A percentile compares a stretch with the other conserved stretches of the same genome.
phyloP scores from a whole-genome alignment of 768 basidiomycete species.

The Cubamyces lactineus region DNA sequence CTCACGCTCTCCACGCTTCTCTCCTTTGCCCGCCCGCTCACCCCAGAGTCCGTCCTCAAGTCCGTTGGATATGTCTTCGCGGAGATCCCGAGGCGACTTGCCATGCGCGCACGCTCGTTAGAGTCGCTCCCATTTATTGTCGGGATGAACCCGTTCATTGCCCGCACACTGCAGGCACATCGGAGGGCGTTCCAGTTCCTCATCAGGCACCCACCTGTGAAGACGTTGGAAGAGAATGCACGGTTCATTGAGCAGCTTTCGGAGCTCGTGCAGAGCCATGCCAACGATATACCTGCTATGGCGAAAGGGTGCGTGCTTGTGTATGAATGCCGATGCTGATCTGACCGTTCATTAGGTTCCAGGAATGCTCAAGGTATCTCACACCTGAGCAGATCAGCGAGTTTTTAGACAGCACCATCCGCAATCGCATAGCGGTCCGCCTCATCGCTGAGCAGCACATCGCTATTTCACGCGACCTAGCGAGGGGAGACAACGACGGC shows the following conservation, averaged over 20 bases:
- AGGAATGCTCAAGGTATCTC: conserved; percentile 85
- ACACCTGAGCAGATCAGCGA: conserved; percentile 75
- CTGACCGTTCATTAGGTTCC: conserved; percentile 55
- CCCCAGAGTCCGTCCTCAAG: conserved; percentile 66
- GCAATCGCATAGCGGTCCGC: conserved; percentile 84
- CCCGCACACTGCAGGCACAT: conserved; percentile 68
- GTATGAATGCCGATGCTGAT: background rate
- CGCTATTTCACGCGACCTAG: conserved; percentile 71
- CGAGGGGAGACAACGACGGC: conserved; percentile 40
- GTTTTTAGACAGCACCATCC: conserved; percentile 84
- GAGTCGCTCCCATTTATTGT: conserved; percentile 86
- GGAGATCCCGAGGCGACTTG: conserved; percentile 79
- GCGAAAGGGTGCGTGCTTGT: conserved; percentile 72
- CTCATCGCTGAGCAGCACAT: conserved; percentile 93
- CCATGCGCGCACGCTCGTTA: conserved; percentile 71
- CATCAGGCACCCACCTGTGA: conserved; percentile 67
- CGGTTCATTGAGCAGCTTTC: conserved; percentile 70
- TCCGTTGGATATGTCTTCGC: conserved; percentile 76
- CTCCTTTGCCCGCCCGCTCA: conserved; percentile 76
- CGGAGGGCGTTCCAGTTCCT: conserved; percentile 70
- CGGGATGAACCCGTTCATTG: conserved; percentile 87
- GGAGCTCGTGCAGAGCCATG: conserved; percentile 72
- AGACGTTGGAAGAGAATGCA: conserved; percentile 68
- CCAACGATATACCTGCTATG: conserved; percentile 89
- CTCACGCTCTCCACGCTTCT: conserved; percentile 74